Conservation (phyloP, 208 protist species). For the Balamuthia mandrillaris region DNA sequence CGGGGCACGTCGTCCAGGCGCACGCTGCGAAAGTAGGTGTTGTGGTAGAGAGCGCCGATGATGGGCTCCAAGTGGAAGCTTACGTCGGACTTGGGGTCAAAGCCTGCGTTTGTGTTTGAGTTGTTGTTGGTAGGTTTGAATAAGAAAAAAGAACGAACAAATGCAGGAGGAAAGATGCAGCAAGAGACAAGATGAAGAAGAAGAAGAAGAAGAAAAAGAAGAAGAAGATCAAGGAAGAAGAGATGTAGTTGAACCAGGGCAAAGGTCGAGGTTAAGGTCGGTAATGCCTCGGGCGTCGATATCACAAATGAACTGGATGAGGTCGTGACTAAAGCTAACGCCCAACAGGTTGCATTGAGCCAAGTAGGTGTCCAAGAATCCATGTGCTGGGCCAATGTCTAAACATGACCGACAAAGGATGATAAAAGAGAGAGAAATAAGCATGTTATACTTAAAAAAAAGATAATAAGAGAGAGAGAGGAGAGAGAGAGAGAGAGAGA, state of each 20-base stretch:
- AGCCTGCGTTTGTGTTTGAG: not conserved
- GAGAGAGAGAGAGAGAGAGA: not conserved
- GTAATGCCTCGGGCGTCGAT: not conserved
- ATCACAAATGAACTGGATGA: not conserved
- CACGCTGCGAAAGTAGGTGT: not conserved
- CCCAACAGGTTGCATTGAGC: not conserved
- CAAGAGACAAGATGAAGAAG: no score
- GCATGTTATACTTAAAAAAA: no score
- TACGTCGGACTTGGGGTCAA: not conserved
- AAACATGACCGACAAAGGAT: no score
- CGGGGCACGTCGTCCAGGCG: not conserved
- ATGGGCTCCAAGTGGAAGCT: slow-evolving; percentile 11
- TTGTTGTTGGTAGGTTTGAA: not conserved
- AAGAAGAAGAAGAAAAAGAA: no score
- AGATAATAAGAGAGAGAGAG: no score
- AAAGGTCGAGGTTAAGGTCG: not conserved
- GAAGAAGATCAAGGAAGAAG: not conserved
- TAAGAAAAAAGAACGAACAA: not conserved
- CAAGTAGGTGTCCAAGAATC: not conserved
- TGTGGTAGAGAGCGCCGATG: not conserved
- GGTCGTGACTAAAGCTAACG: not conserved
- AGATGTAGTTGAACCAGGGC: not conserved
- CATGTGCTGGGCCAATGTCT: not conserved
- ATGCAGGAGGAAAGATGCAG: no score
- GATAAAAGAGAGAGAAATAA: no score